phyloP scores from a whole-genome alignment of 1,284 basidiomycete genomes.

The Irpex rosettiformis region DNA sequence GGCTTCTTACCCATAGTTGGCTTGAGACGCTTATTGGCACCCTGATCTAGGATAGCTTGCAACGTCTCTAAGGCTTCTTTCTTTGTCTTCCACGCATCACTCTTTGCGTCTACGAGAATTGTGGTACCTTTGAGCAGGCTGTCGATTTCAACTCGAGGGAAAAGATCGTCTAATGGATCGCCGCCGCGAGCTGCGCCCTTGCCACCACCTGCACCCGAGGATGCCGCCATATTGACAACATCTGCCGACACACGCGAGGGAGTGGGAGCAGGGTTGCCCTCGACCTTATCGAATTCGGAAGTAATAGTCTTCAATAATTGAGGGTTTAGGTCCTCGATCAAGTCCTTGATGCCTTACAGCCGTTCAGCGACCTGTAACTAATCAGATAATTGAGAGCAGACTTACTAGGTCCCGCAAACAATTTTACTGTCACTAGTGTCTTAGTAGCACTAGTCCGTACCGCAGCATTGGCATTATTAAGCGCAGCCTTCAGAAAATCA shows the following conservation, averaged over 20 bases:
- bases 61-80: conserved; percentile 93
- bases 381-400: conserved; percentile 10
- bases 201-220: conserved; percentile 29
- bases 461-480: conserved; percentile 93
- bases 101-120: conserved; percentile 80
- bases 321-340: conserved; percentile 93
- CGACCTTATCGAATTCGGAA: conserved; percentile 93
- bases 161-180: conserved; percentile 89
- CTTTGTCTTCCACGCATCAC: conserved; percentile 95
- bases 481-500: conserved; percentile 83
- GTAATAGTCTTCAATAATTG: conserved; percentile 91
- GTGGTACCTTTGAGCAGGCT: conserved; percentile 82
- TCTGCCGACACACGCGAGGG: conserved; percentile 79
- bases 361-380: conserved; percentile 8
- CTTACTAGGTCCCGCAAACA: conserved; percentile 89
- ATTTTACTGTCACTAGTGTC: conserved; percentile 85
- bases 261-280: conserved; percentile 75
- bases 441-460: conserved; percentile 97
- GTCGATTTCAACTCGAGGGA: conserved; percentile 94
- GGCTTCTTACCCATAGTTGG: conserved; percentile 72
- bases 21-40: conserved; percentile 90
- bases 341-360: conserved; percentile 77
- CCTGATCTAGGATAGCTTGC: conserved; percentile 83
- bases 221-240: conserved; percentile 47
- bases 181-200: conserved; percentile 34